Conservation (phyloP, 768 basidiomycete species). For the Lyophyllum atratum region DNA sequence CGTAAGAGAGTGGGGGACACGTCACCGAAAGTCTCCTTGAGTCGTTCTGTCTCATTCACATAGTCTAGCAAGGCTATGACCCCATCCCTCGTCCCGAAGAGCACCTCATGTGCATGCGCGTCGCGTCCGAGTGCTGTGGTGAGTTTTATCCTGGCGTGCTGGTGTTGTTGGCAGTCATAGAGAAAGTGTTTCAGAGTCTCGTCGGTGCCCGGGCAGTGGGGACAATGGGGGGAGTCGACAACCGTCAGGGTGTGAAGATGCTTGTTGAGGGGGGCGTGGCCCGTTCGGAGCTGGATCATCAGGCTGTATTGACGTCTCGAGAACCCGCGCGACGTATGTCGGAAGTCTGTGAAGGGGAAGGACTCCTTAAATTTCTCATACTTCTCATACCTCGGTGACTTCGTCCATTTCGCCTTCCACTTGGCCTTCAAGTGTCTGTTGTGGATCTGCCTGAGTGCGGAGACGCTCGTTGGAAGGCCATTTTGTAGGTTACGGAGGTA, state of each 20-base stretch:
- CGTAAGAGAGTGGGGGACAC: background rate
- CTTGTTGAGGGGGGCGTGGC: background rate
- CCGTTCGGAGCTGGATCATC: background rate
- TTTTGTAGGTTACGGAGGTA: background rate
- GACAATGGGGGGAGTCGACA: background rate
- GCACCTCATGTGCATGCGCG: background rate
- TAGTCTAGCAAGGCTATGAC: background rate
- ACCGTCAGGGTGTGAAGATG: background rate
- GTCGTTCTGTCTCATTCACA: background rate
- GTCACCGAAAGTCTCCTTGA: background rate
- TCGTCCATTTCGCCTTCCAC: background rate
- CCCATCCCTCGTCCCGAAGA: background rate
- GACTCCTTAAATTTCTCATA: background rate
- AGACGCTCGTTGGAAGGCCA: background rate
- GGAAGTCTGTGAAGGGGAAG: background rate
- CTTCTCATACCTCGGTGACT: background rate
- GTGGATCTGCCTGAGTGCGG: constrained; percentile 1
- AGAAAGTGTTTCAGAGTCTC: background rate
- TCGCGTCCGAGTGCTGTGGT: background rate
- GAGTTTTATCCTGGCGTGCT: background rate
- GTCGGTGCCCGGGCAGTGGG: background rate
- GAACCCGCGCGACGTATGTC: background rate
- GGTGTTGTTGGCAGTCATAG: background rate
- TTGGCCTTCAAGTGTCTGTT: background rate
- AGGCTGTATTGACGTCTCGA: background rate